Conservation (phyloP, 768 basidiomycete species). For the Trametes sanguinea region DNA sequence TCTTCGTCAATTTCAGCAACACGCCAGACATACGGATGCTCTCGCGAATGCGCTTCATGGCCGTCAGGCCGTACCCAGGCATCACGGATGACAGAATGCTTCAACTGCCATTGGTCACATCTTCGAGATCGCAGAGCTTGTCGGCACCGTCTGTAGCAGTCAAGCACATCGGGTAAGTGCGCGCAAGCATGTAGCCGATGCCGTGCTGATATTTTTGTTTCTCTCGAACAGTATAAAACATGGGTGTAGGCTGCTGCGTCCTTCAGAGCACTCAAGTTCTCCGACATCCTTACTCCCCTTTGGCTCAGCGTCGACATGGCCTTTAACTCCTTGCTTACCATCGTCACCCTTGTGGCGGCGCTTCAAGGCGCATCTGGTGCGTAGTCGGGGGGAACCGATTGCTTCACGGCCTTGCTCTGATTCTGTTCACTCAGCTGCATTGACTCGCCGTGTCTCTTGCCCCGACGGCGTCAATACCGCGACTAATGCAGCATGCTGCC, state of each 20-base stretch:
- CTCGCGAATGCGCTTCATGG: neutral
- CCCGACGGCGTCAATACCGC: slow-evolving; percentile 34
- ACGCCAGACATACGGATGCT: slow-evolving; percentile 9
- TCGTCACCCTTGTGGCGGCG: slow-evolving; percentile 22
- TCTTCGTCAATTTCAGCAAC: neutral
- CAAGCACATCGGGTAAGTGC: neutral
- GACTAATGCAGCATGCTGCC: slow-evolving; percentile 34
- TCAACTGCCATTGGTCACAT: neutral
- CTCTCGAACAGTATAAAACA: slow-evolving; percentile 13
- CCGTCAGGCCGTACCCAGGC: neutral
- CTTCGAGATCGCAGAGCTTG: neutral
- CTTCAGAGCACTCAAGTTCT: slow-evolving; percentile 12
- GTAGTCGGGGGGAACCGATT: neutral
- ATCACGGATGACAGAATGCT: slow-evolving; percentile 1
- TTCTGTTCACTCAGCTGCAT: neutral
- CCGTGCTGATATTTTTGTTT: neutral
- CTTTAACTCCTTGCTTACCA: slow-evolving; percentile 23
- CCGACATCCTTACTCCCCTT: neutral
- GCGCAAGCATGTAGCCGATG: neutral
- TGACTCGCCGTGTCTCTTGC: slow-evolving; percentile 30
- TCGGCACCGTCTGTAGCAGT: neutral
- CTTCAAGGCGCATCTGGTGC: slow-evolving; percentile 23
- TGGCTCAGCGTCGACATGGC: slow-evolving; percentile 22
- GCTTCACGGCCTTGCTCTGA: neutral
- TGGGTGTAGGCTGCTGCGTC: neutral